These are phyloP conservation scores for Mycena crocata DNA, from an alignment of 768 basidiomycete genomes.

Conservation along the genomic window DNA sequence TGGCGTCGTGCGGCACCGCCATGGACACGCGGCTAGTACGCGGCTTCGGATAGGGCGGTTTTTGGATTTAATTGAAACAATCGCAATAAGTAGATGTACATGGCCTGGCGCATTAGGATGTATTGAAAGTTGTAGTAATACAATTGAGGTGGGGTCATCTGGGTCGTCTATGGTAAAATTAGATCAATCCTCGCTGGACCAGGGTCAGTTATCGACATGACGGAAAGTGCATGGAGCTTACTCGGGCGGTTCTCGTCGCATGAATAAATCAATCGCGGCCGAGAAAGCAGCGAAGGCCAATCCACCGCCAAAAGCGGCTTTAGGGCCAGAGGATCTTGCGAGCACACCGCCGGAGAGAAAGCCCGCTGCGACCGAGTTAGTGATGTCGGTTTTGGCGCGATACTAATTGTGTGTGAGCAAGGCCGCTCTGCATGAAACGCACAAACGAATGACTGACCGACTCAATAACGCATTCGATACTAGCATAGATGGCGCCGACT, in stretches of 20 bases:
- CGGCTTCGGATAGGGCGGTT: no score
- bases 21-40: no score
- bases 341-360: constrained; percentile 91
- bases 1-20: no score
- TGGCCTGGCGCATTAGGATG: neutral
- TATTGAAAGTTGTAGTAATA: constrained; percentile 26
- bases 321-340: constrained; percentile 88
- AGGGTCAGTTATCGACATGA: constrained; percentile 13
- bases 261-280: constrained; percentile 86
- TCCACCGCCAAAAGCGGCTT: constrained; percentile 88
- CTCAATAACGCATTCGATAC: constrained; percentile 95
- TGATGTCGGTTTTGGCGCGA: constrained; percentile 95
- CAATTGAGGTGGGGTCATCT: constrained; percentile 27
- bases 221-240: constrained; percentile 46
- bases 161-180: constrained; percentile 12
- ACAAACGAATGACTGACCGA: constrained; percentile 67
- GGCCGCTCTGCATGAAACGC: neutral
- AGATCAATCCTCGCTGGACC: constrained; percentile 54
- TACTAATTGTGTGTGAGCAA: constrained; percentile 65
- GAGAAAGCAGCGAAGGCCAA: constrained; percentile 95
- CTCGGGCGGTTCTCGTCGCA: constrained; percentile 86
- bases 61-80: no score
- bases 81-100: constrained; percentile 6
- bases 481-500: constrained; percentile 94
- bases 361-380: constrained; percentile 89